phyloP scores from a whole-genome alignment of 352 stramenopile genomes.

The Phytophthora europaea region DNA sequence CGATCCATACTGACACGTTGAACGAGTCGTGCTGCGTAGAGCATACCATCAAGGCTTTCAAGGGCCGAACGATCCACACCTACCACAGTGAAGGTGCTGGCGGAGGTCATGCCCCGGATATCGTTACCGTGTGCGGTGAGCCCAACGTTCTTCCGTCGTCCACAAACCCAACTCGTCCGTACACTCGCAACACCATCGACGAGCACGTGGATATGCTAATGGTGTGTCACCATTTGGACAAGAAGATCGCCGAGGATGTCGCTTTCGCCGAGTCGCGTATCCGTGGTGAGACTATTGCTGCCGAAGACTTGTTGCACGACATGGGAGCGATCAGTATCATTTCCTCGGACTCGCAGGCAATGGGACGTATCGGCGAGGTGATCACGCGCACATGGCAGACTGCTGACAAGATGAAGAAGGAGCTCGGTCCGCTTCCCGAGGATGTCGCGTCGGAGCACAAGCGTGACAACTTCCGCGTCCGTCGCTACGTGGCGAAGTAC shows the following conservation, averaged over 20 bases:
- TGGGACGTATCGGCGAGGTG: conserved; percentile 97
- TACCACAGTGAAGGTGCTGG: conserved; percentile 96
- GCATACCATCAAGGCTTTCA: conserved; percentile 96
- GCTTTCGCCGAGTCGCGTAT: conserved; percentile 98
- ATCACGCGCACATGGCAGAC: conserved; percentile 98
- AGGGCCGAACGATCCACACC: conserved; percentile 96
- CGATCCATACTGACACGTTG: conserved; percentile 98
- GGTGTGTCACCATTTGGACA: conserved; percentile 98
- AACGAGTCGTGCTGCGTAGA: conserved; percentile 98
- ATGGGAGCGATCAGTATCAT: conserved; percentile 98
- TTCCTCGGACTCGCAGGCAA: conserved; percentile 97
- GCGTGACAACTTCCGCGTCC: conserved; percentile 96
- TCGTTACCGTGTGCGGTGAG: conserved; percentile 97
- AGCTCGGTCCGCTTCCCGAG: conserved; percentile 90
- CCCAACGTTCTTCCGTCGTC: conserved; percentile 96
- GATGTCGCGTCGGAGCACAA: conserved; percentile 70
- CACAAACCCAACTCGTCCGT: conserved; percentile 97
- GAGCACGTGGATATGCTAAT: conserved; percentile 99
- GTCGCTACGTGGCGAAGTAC: conserved; percentile 98
- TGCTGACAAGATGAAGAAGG: conserved; percentile 98
- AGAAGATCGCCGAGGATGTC: conserved; percentile 97
- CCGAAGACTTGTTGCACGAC: conserved; percentile 98
- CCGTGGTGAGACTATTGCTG: conserved; percentile 97
- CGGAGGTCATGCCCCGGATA: conserved; percentile 97
- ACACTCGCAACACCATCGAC: conserved; percentile 98